Conservation (phyloP, 2,329 filamentous ascomycete species). For the Diaporthe ilicicola region DNA sequence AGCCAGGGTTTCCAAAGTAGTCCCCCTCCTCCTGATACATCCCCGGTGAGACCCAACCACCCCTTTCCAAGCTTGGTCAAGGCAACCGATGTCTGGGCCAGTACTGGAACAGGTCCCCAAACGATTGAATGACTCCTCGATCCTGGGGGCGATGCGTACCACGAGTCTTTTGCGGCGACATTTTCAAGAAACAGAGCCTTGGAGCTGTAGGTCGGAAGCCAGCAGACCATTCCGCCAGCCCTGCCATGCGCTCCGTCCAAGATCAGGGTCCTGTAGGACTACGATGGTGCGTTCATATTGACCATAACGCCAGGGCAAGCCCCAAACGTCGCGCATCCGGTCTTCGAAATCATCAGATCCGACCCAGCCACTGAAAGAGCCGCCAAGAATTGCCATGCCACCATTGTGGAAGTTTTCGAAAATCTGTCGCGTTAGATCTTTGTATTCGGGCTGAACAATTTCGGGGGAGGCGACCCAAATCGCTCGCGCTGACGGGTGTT, state of each 20-base stretch:
- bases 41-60: not conserved
- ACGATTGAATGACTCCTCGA: not conserved
- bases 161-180: not conserved
- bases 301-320: not conserved
- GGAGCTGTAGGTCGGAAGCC: not conserved
- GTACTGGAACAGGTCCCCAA: not conserved
- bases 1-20: not conserved
- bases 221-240: not conserved
- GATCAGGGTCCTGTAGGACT: not conserved
- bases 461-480: not conserved
- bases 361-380: not conserved
- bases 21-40: not conserved
- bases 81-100: not conserved
- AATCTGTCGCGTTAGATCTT: not conserved
- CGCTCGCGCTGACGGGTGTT: not conserved
- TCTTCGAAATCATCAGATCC: not conserved
- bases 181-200: not conserved
- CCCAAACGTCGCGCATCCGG: not conserved
- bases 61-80: slow-evolving; percentile 9
- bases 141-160: not conserved
- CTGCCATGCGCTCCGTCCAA: not conserved
- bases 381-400: not conserved
- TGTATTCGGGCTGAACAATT: not conserved
- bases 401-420: slow-evolving; percentile 4
- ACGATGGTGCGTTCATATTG: not conserved